Percentiles rank a stretch among this genome's conserved stretches.
Conservation (phyloP, 116 monocot genomes). For the Phalaenopsis hybrid region DNA sequence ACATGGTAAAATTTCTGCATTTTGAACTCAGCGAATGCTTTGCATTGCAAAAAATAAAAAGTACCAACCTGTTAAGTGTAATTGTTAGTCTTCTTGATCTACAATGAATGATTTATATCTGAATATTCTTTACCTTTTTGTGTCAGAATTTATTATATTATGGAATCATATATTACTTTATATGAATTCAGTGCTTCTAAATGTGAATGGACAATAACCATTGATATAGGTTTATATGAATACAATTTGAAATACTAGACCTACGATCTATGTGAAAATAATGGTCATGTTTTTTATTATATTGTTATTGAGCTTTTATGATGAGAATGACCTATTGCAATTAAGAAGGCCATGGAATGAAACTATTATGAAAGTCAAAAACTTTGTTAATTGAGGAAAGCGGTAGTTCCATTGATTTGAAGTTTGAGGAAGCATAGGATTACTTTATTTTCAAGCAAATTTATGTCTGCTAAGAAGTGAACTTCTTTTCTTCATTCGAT, state of each 20-base stretch:
- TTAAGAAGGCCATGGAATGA: no score
- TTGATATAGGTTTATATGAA: not conserved
- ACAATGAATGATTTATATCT: not conserved
- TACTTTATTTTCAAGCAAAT: no score
- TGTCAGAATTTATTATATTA: not conserved
- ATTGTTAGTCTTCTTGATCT: not conserved
- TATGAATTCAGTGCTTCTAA: not conserved
- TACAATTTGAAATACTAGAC: not conserved
- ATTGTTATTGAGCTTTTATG: no score
- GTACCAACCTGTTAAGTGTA: not conserved
- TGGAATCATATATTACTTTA: not conserved
- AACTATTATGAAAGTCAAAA: no score
- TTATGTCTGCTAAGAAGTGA: no score
- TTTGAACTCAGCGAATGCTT: not conserved
- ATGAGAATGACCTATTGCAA: no score
- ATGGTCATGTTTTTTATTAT: no score
- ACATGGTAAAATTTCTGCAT: slow-evolving; percentile 45
- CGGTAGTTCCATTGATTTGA: no score
- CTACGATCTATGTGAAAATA: not conserved
- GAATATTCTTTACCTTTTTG: not conserved
- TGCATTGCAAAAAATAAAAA: not conserved
- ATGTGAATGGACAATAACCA: not conserved
- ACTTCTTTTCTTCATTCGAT: no score
- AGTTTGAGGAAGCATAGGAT: no score
- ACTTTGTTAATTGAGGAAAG: no score